Percentiles rank a stretch among this genome's conserved stretches.
phyloP scores from a whole-genome alignment of 2,329 filamentous ascomycete genomes.

The Camillea tinctor region DNA sequence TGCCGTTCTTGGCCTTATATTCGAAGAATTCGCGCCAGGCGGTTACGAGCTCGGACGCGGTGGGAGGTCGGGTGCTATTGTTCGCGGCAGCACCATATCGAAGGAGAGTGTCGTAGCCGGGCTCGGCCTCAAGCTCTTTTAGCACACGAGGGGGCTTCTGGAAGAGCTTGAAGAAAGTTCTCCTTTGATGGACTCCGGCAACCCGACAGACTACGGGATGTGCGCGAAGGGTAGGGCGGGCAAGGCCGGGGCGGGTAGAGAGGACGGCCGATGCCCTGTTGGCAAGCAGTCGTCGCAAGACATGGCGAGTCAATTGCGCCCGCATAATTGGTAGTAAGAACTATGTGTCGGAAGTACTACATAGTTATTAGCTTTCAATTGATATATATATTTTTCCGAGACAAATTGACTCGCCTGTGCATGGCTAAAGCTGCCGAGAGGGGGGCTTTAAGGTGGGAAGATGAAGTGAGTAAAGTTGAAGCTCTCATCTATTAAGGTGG shows the following conservation, averaged over 20 bases:
- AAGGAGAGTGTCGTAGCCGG: conserved; percentile 70
- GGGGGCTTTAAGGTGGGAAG: conserved; percentile 6
- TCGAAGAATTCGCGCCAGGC: conserved; percentile 66
- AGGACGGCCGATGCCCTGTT: conserved; percentile 21
- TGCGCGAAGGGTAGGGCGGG: conserved; percentile 28
- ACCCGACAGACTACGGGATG: conserved; percentile 30
- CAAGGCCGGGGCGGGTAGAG: conserved; percentile 6
- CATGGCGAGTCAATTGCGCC: conserved; percentile 37
- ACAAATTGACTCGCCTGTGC: conserved; percentile 26
- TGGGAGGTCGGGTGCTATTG: conserved; percentile 64
- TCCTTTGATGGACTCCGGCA: conserved; percentile 37
- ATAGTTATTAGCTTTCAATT: conserved; percentile 22
- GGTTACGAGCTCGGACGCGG: conserved; percentile 58
- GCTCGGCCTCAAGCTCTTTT: conserved; percentile 63
- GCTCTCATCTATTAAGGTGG: too few relatives aligned
- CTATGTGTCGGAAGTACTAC: conserved; percentile 28
- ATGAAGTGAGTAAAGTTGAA: too few relatives aligned
- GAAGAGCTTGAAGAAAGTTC: conserved; percentile 65
- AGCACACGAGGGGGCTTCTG: conserved; percentile 57
- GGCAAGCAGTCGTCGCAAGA: conserved; percentile 38
- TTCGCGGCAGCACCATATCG: conserved; percentile 63
- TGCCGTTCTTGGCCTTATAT: conserved; percentile 47
- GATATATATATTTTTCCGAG: not conserved
- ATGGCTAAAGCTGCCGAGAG: conserved; percentile 25
- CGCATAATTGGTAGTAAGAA: conserved; percentile 32